Base-by-base conservation (phyloP, 163 green algal genomes). In the Smithsoniella earleae region DNA sequence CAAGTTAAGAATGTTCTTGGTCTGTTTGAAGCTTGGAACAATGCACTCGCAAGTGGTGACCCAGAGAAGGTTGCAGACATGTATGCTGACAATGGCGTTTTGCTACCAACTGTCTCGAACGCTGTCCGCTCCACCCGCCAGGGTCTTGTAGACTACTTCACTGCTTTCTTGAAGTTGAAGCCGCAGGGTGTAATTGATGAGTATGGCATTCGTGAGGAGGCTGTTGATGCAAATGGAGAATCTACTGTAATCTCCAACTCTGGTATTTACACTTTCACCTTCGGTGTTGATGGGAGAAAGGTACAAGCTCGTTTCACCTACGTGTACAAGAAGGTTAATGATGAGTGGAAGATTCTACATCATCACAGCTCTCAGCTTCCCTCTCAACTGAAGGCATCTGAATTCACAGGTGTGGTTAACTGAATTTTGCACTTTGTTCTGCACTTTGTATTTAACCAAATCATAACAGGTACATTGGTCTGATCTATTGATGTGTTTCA, bases 51-150 rank as follows among this genome's bases (percentile, higher is more conserved):
- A 36, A 81, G 65, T 2, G 30, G 31, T 4, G 66, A 81, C 66
- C 45, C 77, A 0, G 40, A 64, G n/a, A 75, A 76, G n/a, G 77
- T 82, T 31, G 77, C 75, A 2, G 72, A 77, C 52, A 45, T 77
- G 28, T 82, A 82, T 36, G 66, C 77, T 2, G 45, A 58, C 36
- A 66, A 72, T 27, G 77, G 62, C 27, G 75, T 82, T n/a, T 75
- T 82, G 38, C 66, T 82, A 54, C 77, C 77, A n/a, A 82, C 77
- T 4, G 66, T 81, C 27, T 82, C 77, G 25, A 77, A 81, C 73
- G 44, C 74, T 36, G 73, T 81, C 5, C 73, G 73, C 73, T 78
- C 65, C 20, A 65, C 40, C 37, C 77, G 69, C 28, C 40, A 74
- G 43, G 73, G 66, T 30, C 77, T 81, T 30, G 43, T 74, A 3